A percentile compares a stretch with the other conserved stretches of the same genome.
Conservation (phyloP, 2,329 filamentous ascomycete genomes). For the Mollisia scopiformis region DNA sequence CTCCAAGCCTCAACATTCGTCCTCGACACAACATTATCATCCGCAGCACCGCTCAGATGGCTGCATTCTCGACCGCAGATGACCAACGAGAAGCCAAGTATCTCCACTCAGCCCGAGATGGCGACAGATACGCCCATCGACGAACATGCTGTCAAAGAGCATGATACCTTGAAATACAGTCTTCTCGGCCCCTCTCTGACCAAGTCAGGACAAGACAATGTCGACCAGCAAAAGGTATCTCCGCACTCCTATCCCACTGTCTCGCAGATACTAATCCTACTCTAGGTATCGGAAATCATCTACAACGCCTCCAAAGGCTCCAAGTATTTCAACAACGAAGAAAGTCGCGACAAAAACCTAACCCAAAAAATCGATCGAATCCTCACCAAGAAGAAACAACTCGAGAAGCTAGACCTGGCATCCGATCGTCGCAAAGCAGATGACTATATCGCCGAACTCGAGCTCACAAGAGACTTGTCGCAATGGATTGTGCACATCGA, state of each 20-base stretch:
- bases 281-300: slow-evolving; percentile 87
- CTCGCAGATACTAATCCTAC: slow-evolving; percentile 10
- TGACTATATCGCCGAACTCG: slow-evolving; percentile 78
- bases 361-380: slow-evolving; percentile 87
- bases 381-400: slow-evolving; percentile 70
- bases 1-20: not conserved
- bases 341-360: slow-evolving; percentile 77
- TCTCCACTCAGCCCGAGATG: slow-evolving; percentile 25
- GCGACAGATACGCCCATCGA: slow-evolving; percentile 21
- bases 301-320: slow-evolving; percentile 96
- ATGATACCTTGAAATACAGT: slow-evolving; percentile 82
- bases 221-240: slow-evolving; percentile 83
- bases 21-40: not conserved
- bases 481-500: slow-evolving; percentile 91
- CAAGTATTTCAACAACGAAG: slow-evolving; percentile 94
- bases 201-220: slow-evolving; percentile 89
- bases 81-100: not conserved
- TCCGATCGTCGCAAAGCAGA: slow-evolving; percentile 77
- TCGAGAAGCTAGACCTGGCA: slow-evolving; percentile 77
- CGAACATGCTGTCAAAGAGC: slow-evolving; percentile 32
- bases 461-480: slow-evolving; percentile 76
- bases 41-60: slow-evolving; percentile 9
- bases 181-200: slow-evolving; percentile 88
- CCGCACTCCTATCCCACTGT: too few relatives aligned
- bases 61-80: not conserved